Percentiles rank a stretch among this genome's conserved stretches.
Conservation (phyloP, 768 basidiomycete species). For the Pisolithus sp. region DNA sequence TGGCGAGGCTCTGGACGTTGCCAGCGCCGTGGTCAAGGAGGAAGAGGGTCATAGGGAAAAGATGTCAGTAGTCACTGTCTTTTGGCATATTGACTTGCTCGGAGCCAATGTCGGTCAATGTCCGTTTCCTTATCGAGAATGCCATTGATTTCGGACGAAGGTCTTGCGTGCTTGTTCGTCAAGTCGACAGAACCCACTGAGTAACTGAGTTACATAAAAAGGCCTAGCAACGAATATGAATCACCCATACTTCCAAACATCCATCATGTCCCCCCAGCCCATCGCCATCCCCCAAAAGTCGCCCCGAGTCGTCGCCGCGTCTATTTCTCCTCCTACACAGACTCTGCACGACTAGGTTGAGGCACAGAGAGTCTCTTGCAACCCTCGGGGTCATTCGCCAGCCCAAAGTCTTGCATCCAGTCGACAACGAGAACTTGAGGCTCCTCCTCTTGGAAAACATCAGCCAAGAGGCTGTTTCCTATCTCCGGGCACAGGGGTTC, state of each 20-base stretch:
- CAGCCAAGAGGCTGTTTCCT: conserved; percentile 79
- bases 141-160: conserved; percentile 3
- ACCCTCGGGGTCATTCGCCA: conserved; percentile 38
- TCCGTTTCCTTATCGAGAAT: conserved; percentile 5
- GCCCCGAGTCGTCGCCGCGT: conserved; percentile 38
- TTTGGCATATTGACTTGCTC: neutral
- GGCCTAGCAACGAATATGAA: conserved; percentile 10
- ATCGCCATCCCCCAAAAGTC: conserved; percentile 36
- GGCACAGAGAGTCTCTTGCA: conserved; percentile 28
- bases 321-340: conserved; percentile 43
- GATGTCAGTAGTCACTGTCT: neutral
- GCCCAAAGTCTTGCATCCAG: conserved; percentile 71
- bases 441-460: conserved; percentile 94
- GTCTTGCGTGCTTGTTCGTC: neutral
- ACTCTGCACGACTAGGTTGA: conserved; percentile 44
- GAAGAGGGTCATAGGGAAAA: conserved; percentile 52
- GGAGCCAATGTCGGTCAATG: neutral
- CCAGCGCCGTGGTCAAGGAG: conserved; percentile 97
- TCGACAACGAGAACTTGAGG: conserved; percentile 73
- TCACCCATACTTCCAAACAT: conserved; percentile 8
- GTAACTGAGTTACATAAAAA: neutral
- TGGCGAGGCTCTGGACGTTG: conserved; percentile 90
- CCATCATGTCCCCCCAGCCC: conserved; percentile 39
- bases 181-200: neutral
- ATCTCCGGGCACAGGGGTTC: conserved; percentile 79